These are phyloP conservation scores for Breviolum minutum DNA, from an alignment of 73 alveolate species.

Conservation along the genomic window DNA sequence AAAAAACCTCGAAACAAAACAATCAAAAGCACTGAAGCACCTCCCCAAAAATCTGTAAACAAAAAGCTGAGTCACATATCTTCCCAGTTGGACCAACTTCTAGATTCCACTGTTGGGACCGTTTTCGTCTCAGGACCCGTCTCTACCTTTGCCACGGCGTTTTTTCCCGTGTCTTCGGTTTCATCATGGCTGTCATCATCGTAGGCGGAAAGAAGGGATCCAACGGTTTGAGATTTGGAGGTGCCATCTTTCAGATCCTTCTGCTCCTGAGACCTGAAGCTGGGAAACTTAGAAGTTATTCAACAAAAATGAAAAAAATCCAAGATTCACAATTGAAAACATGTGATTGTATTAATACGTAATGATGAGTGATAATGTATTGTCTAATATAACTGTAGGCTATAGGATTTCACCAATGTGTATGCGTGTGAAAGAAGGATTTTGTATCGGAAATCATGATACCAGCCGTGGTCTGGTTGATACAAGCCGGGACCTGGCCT, in stretches of 20 bases:
- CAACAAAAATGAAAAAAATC: no score
- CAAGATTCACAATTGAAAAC: no score
- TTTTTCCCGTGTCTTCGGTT: neutral
- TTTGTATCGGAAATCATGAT: no score
- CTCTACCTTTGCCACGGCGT: neutral
- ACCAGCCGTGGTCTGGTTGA: no score
- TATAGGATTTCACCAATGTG: no score
- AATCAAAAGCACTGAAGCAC: neutral
- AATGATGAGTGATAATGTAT: no score
- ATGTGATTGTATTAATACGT: no score
- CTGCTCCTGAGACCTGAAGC: neutral
- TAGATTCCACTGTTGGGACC: constrained; percentile 18
- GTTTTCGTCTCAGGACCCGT: neutral
- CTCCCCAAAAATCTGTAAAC: no score
- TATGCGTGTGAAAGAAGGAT: no score
- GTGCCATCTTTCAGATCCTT: neutral
- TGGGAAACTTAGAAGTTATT: neutral
- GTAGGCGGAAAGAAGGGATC: constrained; percentile 82
- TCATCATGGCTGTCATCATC: constrained; percentile 10
- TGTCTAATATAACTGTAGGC: no score
- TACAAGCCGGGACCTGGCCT: no score
- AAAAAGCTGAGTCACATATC: constrained; percentile 14
- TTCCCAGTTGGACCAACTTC: constrained; percentile 57
- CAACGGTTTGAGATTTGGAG: constrained; percentile 25
- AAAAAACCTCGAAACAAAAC: neutral